A percentile compares a stretch with the other conserved stretches of the same genome.
Evolutionary conservation across 2,329 filamentous ascomycete genomes (phyloP).

Genomic region (Colletotrichum spinosum): DNA sequence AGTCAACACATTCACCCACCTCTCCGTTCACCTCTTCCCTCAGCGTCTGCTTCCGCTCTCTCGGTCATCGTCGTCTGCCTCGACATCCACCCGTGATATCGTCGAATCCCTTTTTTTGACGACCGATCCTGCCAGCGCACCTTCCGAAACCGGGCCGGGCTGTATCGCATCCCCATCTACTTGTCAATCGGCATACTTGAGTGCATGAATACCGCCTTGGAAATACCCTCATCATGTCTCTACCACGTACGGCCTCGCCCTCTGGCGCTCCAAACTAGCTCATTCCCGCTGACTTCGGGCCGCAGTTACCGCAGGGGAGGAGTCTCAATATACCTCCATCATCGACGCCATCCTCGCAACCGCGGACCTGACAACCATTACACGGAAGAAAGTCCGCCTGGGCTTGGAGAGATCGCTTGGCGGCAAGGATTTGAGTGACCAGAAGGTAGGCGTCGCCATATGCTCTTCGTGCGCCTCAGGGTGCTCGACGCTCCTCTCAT

Average conservation of each 20-base stretch:
- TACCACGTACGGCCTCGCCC: conserved; percentile 23
- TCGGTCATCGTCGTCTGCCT: conserved; percentile 13
- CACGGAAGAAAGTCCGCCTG: conserved; percentile 71
- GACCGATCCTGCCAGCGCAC: neutral
- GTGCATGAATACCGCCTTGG: conserved; percentile 9
- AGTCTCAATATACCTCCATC: conserved; percentile 64
- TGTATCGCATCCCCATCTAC: neutral
- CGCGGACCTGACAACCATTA: conserved; percentile 71
- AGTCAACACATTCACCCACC: conserved; percentile 12
- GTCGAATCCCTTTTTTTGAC: too few species aligned
- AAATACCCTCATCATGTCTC: conserved; percentile 32
- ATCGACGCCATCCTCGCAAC: conserved; percentile 70
- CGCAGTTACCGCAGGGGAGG: conserved; percentile 63
- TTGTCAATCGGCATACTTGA: neutral
- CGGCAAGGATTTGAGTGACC: conserved; percentile 67
- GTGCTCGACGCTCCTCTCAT: neutral
- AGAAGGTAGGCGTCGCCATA: conserved; percentile 60
- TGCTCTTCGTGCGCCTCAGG: neutral
- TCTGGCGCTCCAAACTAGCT: too few species aligned
- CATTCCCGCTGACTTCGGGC: neutral
- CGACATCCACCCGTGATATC: neutral
- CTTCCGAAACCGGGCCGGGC: neutral
- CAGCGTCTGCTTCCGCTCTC: neutral
- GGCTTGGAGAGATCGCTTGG: conserved; percentile 66
- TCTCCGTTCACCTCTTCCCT: conserved; percentile 6